These are phyloP conservation scores for Haematococcus sp. DNA, from an alignment of 139 green algal genomes.

Conservation along the genomic window DNA sequence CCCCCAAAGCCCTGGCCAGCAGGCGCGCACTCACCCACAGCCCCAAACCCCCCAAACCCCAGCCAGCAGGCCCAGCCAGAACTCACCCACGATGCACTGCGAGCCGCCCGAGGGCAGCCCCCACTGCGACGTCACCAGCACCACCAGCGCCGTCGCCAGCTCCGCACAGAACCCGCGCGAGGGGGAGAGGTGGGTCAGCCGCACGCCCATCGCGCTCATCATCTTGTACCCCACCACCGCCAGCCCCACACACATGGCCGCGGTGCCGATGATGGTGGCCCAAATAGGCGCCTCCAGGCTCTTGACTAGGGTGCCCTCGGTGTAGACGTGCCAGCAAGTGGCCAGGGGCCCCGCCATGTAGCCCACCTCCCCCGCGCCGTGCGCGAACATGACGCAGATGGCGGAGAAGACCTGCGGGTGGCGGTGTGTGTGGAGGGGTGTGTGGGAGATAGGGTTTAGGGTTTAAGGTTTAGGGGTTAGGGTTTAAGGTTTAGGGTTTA, in stretches of 20 bases:
- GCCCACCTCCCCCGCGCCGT: constrained; percentile 37
- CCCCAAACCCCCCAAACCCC: no score
- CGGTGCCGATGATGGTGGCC: constrained; percentile 47
- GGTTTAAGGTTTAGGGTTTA: no score
- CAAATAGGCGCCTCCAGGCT: constrained; percentile 41
- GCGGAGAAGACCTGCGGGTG: constrained; percentile 54
- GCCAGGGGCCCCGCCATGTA: constrained; percentile 50
- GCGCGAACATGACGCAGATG: constrained; percentile 54
- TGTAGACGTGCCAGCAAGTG: constrained; percentile 39
- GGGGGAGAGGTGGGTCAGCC: constrained; percentile 60
- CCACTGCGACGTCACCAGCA: constrained; percentile 43
- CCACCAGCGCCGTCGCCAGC: constrained; percentile 56
- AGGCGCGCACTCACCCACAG: no score
- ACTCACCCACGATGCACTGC: constrained; percentile 25
- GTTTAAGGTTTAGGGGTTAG: no score
- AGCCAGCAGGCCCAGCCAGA: no score
- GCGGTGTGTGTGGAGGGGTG: background rate
- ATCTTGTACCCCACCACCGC: constrained; percentile 44
- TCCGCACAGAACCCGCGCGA: constrained; percentile 66
- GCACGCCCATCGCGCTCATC: constrained; percentile 51
- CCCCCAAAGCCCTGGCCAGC: no score
- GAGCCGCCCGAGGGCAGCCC: constrained; percentile 27
- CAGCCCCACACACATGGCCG: constrained; percentile 44
- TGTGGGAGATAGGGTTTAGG: no score
- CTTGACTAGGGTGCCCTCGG: constrained; percentile 22